These are phyloP conservation scores for Maudiozyma serrabonitensis DNA, from an alignment of 805 yeast genomes.

Conservation along the genomic window DNA sequence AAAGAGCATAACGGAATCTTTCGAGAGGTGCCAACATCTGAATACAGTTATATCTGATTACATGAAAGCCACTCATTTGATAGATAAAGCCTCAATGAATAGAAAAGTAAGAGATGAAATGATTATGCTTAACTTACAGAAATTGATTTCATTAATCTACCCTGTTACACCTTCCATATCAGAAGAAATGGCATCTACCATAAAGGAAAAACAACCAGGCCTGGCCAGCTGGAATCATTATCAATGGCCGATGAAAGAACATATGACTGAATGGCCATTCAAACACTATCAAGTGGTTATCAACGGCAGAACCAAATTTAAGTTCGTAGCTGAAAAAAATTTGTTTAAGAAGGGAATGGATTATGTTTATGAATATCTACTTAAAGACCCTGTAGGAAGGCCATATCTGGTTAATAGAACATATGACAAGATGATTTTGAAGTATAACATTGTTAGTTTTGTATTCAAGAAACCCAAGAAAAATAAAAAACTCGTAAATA, in stretches of 20 bases:
- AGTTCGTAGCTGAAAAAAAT: constrained; percentile 30
- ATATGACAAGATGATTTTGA: constrained; percentile 47
- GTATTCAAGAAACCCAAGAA: constrained; percentile 16
- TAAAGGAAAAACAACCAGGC: constrained; percentile 18
- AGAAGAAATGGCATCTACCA: constrained; percentile 70
- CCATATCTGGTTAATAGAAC: constrained; percentile 34
- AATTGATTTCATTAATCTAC: constrained; percentile 51
- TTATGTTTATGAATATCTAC: constrained; percentile 31
- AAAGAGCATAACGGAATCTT: constrained; percentile 46
- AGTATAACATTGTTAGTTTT: constrained; percentile 40
- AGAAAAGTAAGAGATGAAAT: constrained; percentile 32
- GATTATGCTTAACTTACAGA: constrained; percentile 40
- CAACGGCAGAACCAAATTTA: constrained; percentile 60
- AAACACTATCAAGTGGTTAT: constrained; percentile 51
- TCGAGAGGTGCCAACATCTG: constrained; percentile 49
- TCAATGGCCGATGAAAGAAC: constrained; percentile 54
- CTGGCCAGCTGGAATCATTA: constrained; percentile 24
- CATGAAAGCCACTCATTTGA: constrained; percentile 66
- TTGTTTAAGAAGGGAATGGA: constrained; percentile 31
- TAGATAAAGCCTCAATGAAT: constrained; percentile 33
- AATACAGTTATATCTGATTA: constrained; percentile 84
- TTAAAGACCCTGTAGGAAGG: constrained; percentile 29
- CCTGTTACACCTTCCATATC: constrained; percentile 77
- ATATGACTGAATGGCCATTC: constrained; percentile 29
- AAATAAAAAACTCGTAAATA: neutral